Percentiles rank a stretch among this genome's conserved stretches.
These are phyloP conservation scores for Triangularia setosa DNA, from an alignment of 2,329 filamentous ascomycete species.

Conservation along the genomic window DNA sequence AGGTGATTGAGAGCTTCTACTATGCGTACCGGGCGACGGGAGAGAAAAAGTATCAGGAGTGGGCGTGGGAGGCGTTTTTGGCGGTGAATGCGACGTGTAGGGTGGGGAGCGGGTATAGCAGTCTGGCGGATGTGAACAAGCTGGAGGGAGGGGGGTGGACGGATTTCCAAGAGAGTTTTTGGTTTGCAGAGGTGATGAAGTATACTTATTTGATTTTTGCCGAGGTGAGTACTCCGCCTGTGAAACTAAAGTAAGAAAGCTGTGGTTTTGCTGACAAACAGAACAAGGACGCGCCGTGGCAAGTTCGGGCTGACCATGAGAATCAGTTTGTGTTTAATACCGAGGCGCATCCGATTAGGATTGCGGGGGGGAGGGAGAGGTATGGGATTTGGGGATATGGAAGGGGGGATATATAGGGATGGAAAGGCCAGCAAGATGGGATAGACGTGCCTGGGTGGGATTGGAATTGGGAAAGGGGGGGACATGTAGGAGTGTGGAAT, in stretches of 20 bases:
- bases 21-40: slow-evolving; percentile 81
- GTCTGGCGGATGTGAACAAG: slow-evolving; percentile 62
- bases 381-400: neutral
- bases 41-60: slow-evolving; percentile 72
- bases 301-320: slow-evolving; percentile 42
- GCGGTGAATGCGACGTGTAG: slow-evolving; percentile 62
- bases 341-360: slow-evolving; percentile 43
- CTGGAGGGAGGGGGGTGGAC: slow-evolving; percentile 55
- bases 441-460: too few species aligned
- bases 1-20: slow-evolving; percentile 81
- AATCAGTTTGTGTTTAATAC: slow-evolving; percentile 51
- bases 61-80: slow-evolving; percentile 76
- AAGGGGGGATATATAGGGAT: neutral
- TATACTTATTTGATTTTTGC: slow-evolving; percentile 72
- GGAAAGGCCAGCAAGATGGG: too few species aligned
- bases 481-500: too few species aligned
- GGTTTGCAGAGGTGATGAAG: slow-evolving; percentile 85
- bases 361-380: slow-evolving; percentile 16
- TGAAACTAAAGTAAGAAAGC: neutral
- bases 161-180: slow-evolving; percentile 82
- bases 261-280: slow-evolving; percentile 17
- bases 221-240: slow-evolving; percentile 29
- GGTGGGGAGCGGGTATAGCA: slow-evolving; percentile 63
- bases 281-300: slow-evolving; percentile 48
- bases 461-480: too few species aligned